These are phyloP conservation scores for Colletotrichum agaves DNA, from an alignment of 2,329 filamentous ascomycete genomes.

Conservation along the genomic window DNA sequence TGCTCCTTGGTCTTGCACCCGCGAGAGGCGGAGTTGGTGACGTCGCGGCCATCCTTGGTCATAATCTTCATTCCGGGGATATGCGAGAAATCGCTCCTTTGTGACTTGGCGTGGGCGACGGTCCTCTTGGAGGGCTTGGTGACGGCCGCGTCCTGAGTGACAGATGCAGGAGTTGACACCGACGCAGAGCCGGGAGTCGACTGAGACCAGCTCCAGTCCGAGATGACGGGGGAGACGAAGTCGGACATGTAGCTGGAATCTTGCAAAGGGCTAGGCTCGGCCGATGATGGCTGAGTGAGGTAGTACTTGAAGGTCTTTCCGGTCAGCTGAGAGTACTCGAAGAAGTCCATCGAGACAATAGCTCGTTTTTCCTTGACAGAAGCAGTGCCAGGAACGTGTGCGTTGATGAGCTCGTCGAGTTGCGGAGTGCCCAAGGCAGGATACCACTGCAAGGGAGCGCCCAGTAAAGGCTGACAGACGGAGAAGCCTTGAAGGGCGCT, in stretches of 20 bases:
- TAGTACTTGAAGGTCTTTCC: conserved; percentile 72
- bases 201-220: conserved; percentile 59
- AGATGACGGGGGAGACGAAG: conserved; percentile 60
- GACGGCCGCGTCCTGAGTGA: conserved; percentile 42
- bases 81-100: conserved; percentile 58
- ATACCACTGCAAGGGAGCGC: conserved; percentile 71
- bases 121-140: conserved; percentile 43
- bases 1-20: conserved; percentile 76
- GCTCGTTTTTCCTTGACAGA: conserved; percentile 69
- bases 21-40: conserved; percentile 70
- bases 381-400: conserved; percentile 64
- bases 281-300: conserved; percentile 56
- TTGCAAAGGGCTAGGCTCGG: conserved; percentile 53
- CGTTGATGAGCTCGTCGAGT: conserved; percentile 68
- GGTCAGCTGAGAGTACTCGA: conserved; percentile 62
- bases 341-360: conserved; percentile 68
- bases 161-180: conserved; percentile 45
- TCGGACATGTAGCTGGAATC: conserved; percentile 59
- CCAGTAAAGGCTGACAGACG: conserved; percentile 68
- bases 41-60: conserved; percentile 70
- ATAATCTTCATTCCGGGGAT: conserved; percentile 75
- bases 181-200: conserved; percentile 44
- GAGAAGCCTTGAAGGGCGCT: conserved; percentile 62
- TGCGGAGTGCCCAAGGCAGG: conserved; percentile 72
- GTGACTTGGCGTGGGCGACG: conserved; percentile 37